Evolutionary conservation across 2,329 filamentous ascomycete species (phyloP).

Genomic region (Didymella pinodella): DNA sequence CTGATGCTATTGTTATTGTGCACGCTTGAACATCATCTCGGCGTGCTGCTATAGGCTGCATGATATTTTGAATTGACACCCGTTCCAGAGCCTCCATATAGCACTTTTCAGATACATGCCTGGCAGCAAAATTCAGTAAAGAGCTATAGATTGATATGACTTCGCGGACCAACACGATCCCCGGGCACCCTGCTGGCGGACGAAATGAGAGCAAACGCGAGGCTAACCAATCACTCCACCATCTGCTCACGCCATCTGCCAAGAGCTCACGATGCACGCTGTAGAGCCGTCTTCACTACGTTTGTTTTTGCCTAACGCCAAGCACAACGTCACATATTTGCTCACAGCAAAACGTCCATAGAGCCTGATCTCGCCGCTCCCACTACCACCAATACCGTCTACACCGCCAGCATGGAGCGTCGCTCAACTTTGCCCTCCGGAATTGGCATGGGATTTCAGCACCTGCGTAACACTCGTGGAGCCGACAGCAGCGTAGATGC

Average conservation of each 20-base stretch:
- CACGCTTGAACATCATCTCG: not conserved
- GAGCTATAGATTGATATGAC: constrained; percentile 1
- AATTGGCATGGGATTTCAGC: not conserved
- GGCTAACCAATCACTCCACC: constrained; percentile 1
- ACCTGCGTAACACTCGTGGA: not conserved
- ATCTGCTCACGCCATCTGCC: constrained; percentile 6
- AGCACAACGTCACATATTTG: constrained; percentile 4
- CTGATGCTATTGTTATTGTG: not conserved
- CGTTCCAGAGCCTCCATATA: not conserved
- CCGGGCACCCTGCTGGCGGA: constrained; percentile 1
- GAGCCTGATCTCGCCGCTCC: not conserved
- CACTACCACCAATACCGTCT: not conserved
- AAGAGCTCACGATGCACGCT: constrained; percentile 14
- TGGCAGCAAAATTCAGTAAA: not conserved
- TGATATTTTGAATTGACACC: not conserved
- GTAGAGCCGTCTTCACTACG: constrained; percentile 16
- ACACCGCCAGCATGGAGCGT: constrained; percentile 3
- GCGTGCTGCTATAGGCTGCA: not conserved
- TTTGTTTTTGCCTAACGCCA: constrained; percentile 16
- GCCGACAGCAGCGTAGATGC: not conserved
- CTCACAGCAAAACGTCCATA: not conserved
- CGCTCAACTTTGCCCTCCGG: constrained; percentile 1
- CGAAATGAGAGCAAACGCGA: constrained; percentile 2
- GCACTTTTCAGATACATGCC: not conserved
- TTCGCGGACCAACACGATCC: not conserved